Base-by-base conservation (phyloP, 2,329 filamentous ascomycete species). In the Cytospora leucostoma region DNA sequence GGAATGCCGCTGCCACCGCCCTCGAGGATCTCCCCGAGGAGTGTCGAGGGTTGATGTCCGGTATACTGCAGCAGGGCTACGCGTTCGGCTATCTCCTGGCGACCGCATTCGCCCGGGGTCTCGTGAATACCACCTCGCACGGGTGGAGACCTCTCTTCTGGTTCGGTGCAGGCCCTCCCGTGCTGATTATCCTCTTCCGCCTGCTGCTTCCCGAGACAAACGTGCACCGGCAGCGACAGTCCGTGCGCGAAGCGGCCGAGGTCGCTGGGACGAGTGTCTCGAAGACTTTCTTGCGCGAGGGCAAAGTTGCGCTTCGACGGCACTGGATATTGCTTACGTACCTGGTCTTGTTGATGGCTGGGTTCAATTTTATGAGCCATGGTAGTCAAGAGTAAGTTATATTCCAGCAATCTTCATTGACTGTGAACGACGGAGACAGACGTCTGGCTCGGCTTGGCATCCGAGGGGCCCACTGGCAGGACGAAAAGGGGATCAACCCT, bases 301-400 rank as follows among this genome's bases (percentile, higher is more conserved):
- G 90, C 65, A 91, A 90, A 70, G 85, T 93, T 0, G 92, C 92
- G 0, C 71, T 96, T 35, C 88, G 86, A 75, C 84, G 86, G 12
- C 91, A 96, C 75, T 96, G 93, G 93, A 67, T 92, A 15, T 76
- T 96, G 2, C 80, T 97, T 62, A 79, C 87, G 40, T 97, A 97
- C 76, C 80, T 96, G 63, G 91, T 96, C 7, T 79, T 96, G 21
- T 80, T 96, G 47, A 96, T 96, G 91, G 89, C 91, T 1, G 92
- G 92, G 4, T 95, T 96, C 80, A 96, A 96, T 77, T 96, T 95
- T 73, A 93, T 95, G 90, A 90, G 88, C 19, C 91, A 93, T 72
- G 90, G 90, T 60, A 89, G 86, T 27, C 75, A 90, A 73, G 84
- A 86, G 60, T 62, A 37, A 21, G 60, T 58, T 32, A 10, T 7